Evolutionary conservation across 306 rosid species (phyloP), one percentile per base, ranked within the genome.

Genomic region (Delonix regia): DNA sequence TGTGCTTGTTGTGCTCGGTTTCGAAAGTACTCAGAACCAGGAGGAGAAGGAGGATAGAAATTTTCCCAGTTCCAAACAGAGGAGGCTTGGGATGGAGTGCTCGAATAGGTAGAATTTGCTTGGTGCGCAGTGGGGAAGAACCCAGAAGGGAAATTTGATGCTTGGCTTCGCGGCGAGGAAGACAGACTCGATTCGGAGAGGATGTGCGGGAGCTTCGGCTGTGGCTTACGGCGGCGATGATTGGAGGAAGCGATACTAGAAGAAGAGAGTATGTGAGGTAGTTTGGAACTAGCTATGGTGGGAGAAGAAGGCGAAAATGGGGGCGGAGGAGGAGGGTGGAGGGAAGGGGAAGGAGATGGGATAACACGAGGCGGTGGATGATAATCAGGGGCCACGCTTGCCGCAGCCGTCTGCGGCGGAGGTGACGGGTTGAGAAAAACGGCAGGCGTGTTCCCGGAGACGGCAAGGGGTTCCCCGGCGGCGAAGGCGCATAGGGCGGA

Each of bases 61-160:
- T 89, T 96, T 48, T 96, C 99, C 99, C 99, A 96, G 81, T 96
- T 96, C 99, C 99, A 96, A 24, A 91, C 68, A 0, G 99, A 91
- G 14, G 98, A 96, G 16, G 98, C 81, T 86, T 93, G 99, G 3
- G 99, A 96, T 47, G 98, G 99, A 9, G 99, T 96, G 14, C 89
- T 78, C 4, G 98, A 89, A 77, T 96, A 96, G 16, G 88, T 93
- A 45, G 97, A 93, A 49, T 86, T 82, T 1, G 90, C 85, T 78
- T 83, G 94, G 30, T 84, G 81, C 2, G 99, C 98, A 1, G 93
- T 87, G 22, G 97, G 95, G 52, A 83, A 86, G 39, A 82, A 79
- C 48, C 74, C 64, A 0, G 86, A 27, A 47, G 85, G 71, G 57
- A 92, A 88, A 72, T 81, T 85, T 0, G 94, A 89, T 4, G 71